Evolutionary conservation across 225 moss, liverwort and hornwort genomes (phyloP), one percentile per base, ranked within the genome.

Genomic region (Physcomitrium patens): DNA sequence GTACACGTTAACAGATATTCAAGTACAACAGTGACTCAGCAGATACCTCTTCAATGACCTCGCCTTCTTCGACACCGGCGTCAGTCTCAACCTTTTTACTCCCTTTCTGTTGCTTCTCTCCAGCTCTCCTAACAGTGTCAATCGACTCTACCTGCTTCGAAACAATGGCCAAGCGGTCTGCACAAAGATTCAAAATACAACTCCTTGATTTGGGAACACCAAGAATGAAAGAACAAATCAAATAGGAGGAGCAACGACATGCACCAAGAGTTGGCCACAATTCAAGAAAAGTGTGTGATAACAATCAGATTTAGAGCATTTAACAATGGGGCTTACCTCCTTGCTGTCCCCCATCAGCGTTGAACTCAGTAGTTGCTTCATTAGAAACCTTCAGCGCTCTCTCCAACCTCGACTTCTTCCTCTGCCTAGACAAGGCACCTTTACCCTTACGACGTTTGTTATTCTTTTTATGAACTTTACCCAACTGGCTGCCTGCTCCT

Each of bases 381-480:
- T 72, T 62, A 42, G 42, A 79, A 64, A 44, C 48, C 67, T 74
- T 87, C 45, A 60, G 81, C 69, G 58, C 63, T 69, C 80, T 85
- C 62, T 88, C 82, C 55, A 78, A 3, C 51, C 82, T 75, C 1
- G 74, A 71, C 58, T 76, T 80, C 41, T 88, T 88, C 26, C 85
- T 77, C 77, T 85, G 84, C 56, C 80, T 71, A n/a, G 84, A 82
- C 9, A 88, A 15, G n/a, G 79, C 80, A 41, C 82, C 87, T 80
- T 85, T 88, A 22, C 87, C 87, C 78, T 88, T 85, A 24, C 82
- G 87, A 43, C 87, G 87, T 72, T 85, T 88, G 50, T 28, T 61
- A 51, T 70, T 70, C 47, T 76, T 85, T 27, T 66, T 79, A n/a
- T 75, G 76, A 12, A 76, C 73, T 75, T 65, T 75, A 54, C 68